Percentiles rank a stretch among this genome's conserved stretches.
Conservation (phyloP, 1,284 basidiomycete genomes). For the Sphagnurus paluster region DNA sequence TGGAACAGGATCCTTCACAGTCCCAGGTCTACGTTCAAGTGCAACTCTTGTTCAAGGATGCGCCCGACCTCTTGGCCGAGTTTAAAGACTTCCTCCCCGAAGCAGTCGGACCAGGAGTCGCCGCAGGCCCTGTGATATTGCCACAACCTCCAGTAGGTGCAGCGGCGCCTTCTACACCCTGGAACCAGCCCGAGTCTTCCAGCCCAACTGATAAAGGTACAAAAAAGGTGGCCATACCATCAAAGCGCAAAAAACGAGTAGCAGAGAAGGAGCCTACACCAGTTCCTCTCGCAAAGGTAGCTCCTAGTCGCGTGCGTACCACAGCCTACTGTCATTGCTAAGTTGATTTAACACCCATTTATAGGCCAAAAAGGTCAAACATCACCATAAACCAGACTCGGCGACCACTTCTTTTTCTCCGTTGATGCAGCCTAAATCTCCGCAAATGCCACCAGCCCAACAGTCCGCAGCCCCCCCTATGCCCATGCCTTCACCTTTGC, state of each 20-base stretch:
- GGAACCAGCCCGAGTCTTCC: conserved; percentile 37
- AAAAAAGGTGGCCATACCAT: conserved; percentile 42
- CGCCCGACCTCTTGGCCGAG: conserved; percentile 90
- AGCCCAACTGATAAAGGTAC: conserved; percentile 43
- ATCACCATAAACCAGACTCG: conserved; percentile 56
- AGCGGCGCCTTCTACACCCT: conserved; percentile 25
- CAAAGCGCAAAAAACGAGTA: conserved; percentile 54
- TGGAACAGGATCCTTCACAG: conserved; percentile 29
- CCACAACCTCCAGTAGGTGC: conserved; percentile 30
- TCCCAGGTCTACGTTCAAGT: conserved; percentile 92
- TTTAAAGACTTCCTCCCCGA: conserved; percentile 98
- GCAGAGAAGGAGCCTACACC: conserved; percentile 64
- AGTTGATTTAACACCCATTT: conserved; percentile 14
- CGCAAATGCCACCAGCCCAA: conserved; percentile 29
- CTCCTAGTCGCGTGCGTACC: conserved; percentile 42
- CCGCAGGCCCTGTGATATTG: conserved; percentile 41
- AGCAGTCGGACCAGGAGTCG: conserved; percentile 38
- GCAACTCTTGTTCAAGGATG: conserved; percentile 88
- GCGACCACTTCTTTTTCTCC: conserved; percentile 58
- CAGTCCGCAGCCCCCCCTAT: conserved; percentile 23
- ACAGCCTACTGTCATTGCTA: conserved; percentile 1
- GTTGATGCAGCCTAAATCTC: conserved; percentile 46
- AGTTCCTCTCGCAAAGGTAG: conserved; percentile 46
- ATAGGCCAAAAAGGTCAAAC: conserved; percentile 60
- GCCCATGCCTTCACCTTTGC: conserved; percentile 30